These are phyloP conservation scores for Aspergillus sp. DNA, from an alignment of 2,329 filamentous ascomycete genomes.

Conservation along the genomic window DNA sequence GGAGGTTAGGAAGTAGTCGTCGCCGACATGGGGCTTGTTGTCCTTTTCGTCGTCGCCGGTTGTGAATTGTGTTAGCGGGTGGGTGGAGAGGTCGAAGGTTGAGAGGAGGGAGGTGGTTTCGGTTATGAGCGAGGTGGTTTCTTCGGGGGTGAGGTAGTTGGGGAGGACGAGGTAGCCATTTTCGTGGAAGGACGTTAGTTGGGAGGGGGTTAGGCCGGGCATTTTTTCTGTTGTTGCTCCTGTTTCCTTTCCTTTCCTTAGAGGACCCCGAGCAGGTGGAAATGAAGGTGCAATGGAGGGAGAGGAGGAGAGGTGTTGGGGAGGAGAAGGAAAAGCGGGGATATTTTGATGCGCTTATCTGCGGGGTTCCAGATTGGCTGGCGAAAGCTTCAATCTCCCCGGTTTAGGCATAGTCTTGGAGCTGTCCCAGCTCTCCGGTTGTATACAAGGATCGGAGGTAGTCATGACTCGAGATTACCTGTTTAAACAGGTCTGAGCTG, in stretches of 20 bases:
- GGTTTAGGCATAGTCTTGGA: background rate
- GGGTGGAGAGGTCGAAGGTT: constrained; percentile 73
- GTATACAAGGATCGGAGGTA: background rate
- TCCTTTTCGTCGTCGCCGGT: constrained; percentile 70
- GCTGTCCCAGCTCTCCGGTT: background rate
- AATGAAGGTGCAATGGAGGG: background rate
- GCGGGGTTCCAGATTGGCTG: background rate
- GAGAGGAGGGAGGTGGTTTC: constrained; percentile 75
- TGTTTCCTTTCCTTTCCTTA: background rate
- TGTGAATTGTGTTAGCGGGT: constrained; percentile 92
- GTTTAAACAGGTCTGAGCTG: no score
- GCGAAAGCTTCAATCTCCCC: constrained; percentile 1
- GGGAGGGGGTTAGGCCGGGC: constrained; percentile 61
- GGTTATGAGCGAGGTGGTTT: constrained; percentile 66
- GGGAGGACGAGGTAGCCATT: constrained; percentile 92
- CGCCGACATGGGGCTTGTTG: constrained; percentile 70
- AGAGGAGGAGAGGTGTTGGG: no score
- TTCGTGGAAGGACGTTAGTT: constrained; percentile 69
- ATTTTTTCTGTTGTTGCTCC: constrained; percentile 2
- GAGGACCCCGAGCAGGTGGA: background rate
- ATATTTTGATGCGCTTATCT: background rate
- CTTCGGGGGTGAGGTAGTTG: constrained; percentile 66
- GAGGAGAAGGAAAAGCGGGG: background rate
- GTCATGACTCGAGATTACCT: background rate
- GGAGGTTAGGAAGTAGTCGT: constrained; percentile 87